These are phyloP conservation scores for Sclerotinia borealis DNA, from an alignment of 2,329 filamentous ascomycete genomes.

Conservation along the genomic window DNA sequence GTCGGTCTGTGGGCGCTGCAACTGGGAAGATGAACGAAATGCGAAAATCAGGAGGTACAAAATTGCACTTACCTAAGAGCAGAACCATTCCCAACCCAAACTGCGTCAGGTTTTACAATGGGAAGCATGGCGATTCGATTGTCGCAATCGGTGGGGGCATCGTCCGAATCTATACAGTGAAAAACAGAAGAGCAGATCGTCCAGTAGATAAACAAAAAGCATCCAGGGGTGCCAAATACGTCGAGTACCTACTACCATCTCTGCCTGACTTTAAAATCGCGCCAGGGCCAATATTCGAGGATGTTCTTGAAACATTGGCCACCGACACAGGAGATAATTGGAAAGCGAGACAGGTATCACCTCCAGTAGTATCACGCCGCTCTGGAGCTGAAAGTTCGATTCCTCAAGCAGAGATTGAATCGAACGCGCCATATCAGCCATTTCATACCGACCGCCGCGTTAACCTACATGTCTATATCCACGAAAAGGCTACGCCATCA, in stretches of 20 bases:
- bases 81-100: slow-evolving; percentile 47
- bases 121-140: slow-evolving; percentile 55
- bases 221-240: slow-evolving; percentile 33
- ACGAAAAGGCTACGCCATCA: slow-evolving; percentile 13
- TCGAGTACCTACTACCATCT: slow-evolving; percentile 59
- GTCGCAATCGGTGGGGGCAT: slow-evolving; percentile 60
- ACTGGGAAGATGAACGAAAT: slow-evolving; percentile 67
- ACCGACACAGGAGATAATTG: slow-evolving; percentile 27
- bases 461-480: slow-evolving; percentile 61
- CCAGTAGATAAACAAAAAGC: slow-evolving; percentile 51
- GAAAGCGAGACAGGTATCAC: slow-evolving; percentile 34
- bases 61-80: slow-evolving; percentile 59
- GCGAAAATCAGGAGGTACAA: slow-evolving; percentile 69
- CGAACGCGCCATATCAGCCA: slow-evolving; percentile 89
- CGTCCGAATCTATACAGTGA: slow-evolving; percentile 53
- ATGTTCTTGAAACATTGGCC: slow-evolving; percentile 28
- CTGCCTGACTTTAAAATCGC: slow-evolving; percentile 55
- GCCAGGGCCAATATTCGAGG: slow-evolving; percentile 45
- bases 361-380: slow-evolving; percentile 38
- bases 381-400: slow-evolving; percentile 52
- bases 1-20: slow-evolving; percentile 62
- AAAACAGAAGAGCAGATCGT: slow-evolving; percentile 43
- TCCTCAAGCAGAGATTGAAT: slow-evolving; percentile 82
- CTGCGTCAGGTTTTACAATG: slow-evolving; percentile 61
- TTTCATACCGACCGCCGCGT: slow-evolving; percentile 90